Evolutionary conservation across 257 asterid species (phyloP).

Genomic region (Nicotiana otophora): DNA sequence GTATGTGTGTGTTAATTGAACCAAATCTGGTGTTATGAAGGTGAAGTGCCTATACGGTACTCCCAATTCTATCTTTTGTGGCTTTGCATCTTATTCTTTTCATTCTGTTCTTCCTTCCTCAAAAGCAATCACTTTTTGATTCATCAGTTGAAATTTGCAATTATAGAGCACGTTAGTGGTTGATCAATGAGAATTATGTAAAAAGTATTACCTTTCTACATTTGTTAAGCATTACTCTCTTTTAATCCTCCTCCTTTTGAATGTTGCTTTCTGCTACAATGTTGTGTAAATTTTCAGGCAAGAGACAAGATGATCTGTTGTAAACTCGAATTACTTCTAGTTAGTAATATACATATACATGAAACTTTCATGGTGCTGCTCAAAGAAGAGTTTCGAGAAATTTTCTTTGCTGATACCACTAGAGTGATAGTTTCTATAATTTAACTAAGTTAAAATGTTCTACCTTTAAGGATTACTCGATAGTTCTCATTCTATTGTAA

Average conservation of each 20-base stretch:
- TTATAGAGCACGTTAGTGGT: background rate
- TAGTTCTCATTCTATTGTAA: background rate
- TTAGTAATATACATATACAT: background rate
- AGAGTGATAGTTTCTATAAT: background rate
- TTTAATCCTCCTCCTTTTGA: background rate
- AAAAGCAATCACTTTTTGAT: background rate
- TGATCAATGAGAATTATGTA: background rate
- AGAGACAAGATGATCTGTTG: background rate
- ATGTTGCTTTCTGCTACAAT: background rate
- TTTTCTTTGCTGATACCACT: background rate
- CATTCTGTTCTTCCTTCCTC: background rate
- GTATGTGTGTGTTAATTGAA: background rate
- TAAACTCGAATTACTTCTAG: background rate
- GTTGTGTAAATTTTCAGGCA: background rate
- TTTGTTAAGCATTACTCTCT: background rate
- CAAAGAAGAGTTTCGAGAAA: background rate
- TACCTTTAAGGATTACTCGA: background rate
- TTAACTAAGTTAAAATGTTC: background rate
- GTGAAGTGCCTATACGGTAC: background rate
- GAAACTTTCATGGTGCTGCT: background rate
- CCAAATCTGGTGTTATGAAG: background rate
- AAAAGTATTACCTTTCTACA: background rate
- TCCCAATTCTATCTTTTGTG: background rate
- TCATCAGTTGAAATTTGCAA: background rate
- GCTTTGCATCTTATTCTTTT: background rate